Percentiles rank a stretch among this genome's conserved stretches.
Evolutionary conservation across 2,329 filamentous ascomycete genomes (phyloP).

Genomic region (Onygena corvina): DNA sequence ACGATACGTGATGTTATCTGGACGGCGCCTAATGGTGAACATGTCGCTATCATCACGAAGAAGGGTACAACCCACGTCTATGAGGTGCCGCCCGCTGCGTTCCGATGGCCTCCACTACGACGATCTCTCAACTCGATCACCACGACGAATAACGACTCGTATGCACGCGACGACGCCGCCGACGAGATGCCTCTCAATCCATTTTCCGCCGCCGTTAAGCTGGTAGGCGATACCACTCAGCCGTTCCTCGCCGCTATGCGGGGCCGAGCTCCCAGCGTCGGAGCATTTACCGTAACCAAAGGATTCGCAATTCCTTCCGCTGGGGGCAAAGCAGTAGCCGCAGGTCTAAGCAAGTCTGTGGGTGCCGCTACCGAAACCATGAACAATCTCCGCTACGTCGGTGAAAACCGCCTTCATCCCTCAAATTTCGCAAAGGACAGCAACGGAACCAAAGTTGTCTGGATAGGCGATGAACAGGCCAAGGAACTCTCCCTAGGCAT

Average conservation of each 20-base stretch:
- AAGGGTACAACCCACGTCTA: constrained; percentile 91
- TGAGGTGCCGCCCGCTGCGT: constrained; percentile 69
- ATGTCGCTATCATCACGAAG: constrained; percentile 79
- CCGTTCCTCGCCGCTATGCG: constrained; percentile 57
- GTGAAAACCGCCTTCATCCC: constrained; percentile 39
- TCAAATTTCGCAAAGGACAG: constrained; percentile 30
- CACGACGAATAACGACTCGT: constrained; percentile 36
- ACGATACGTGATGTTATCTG: constrained; percentile 83
- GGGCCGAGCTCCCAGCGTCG: constrained; percentile 38
- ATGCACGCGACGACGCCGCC: constrained; percentile 38
- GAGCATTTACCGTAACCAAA: constrained; percentile 33
- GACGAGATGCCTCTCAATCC: constrained; percentile 37
- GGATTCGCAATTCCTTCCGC: constrained; percentile 36
- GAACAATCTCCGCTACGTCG: constrained; percentile 37
- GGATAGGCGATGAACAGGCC: constrained; percentile 31
- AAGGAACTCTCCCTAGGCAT: constrained; percentile 34
- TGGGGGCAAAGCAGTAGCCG: constrained; percentile 39
- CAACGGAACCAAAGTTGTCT: constrained; percentile 34
- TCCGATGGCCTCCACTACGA: constrained; percentile 68
- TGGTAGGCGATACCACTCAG: constrained; percentile 48
- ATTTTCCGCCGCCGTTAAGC: constrained; percentile 57
- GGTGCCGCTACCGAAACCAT: constrained; percentile 39
- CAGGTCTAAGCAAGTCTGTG: constrained; percentile 40
- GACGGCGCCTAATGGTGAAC: constrained; percentile 69
- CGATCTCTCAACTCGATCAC: constrained; percentile 36